Evolutionary conservation across 1,284 basidiomycete species (phyloP).

Genomic region (Cerioporus squamosus): DNA sequence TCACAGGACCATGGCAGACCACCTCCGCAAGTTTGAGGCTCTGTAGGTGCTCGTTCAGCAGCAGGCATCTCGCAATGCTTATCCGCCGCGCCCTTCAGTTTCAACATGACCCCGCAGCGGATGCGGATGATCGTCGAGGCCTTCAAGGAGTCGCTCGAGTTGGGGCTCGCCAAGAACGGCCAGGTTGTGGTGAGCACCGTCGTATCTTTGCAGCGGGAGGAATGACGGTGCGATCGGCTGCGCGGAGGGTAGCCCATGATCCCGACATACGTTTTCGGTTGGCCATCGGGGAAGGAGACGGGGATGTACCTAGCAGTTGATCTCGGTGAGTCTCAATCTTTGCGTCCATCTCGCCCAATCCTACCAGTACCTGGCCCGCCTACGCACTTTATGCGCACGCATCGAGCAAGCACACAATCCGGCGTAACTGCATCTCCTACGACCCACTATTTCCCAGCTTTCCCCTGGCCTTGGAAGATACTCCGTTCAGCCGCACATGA

Average conservation of each 20-base stretch:
- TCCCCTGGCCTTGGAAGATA: too few relatives aligned
- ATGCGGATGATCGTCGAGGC: conserved; percentile 98
- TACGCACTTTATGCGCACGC: too few relatives aligned
- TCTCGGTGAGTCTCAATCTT: conserved; percentile 65
- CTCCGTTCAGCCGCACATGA: too few relatives aligned
- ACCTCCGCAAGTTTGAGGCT: conserved; percentile 86
- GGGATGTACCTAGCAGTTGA: conserved; percentile 95
- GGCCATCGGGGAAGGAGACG: conserved; percentile 89
- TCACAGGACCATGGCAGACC: conserved; percentile 84
- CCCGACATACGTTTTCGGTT: conserved; percentile 96
- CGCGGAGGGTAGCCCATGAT: conserved; percentile 79
- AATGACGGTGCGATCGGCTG: conserved; percentile 8
- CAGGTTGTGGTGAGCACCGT: conserved; percentile 83
- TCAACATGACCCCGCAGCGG: conserved; percentile 87
- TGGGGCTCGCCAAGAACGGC: conserved; percentile 81
- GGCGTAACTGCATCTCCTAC: too few relatives aligned
- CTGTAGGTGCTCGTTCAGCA: conserved; percentile 52
- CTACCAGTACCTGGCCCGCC: too few relatives aligned
- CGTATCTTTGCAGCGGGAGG: neutral
- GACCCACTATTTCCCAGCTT: too few relatives aligned
- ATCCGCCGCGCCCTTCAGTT: conserved; percentile 45
- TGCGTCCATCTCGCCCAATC: conserved; percentile 5
- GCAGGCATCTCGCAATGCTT: too few relatives aligned
- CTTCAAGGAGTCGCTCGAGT: conserved; percentile 91
- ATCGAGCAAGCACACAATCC: too few relatives aligned